Base-by-base conservation (phyloP, 176 grass and related monocot genomes). In the Eleusine coracana region DNA sequence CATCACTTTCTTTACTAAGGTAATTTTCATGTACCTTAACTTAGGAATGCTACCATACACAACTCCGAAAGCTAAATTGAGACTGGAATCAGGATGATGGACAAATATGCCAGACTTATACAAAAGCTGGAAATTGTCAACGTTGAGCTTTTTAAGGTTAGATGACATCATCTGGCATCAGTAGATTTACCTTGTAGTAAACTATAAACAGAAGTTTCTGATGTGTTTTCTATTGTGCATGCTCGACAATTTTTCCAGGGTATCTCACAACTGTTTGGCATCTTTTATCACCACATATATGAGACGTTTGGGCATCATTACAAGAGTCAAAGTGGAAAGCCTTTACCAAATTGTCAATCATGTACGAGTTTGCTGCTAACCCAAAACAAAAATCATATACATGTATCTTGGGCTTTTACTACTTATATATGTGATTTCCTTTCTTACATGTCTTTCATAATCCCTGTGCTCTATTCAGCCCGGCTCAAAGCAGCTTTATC, bases 81-180 rank as follows among this genome's bases (percentile, higher is more conserved):
- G 60, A 79, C 51, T 83, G 74, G 67, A 71, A 90, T 92, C 82
- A 99, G 96, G 87, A 93, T 99, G 89, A 95, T 99, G 93, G 96
- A 99, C 80, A 99, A 99, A 89, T 99, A 99, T 48, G 93, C 96
- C 40, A 99, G 96, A 83, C 78, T 99, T 52, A 99, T 99, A 91
- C 96, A 99, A 81, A 99, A 99, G 80, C 85, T 99, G 83, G 96
- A 99, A 66, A 91, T 93, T 63, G 83, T 99, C 37, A 96, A 96
- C 84, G 70, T 99, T 75, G 96, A 99, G 80, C 91, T 99, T 87
- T 99, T 99, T 70, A 99, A 92, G 93, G 96, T 96, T 76, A 67
- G 81, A 34, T 74, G 81, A 56, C 48, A 39, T 39, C 69, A 66
- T 75, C 56, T 69, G 70, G 50, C 23, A 46, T 79, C 46, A 29